These are phyloP conservation scores for Gnomoniopsis smithogilvyi DNA, from an alignment of 2,329 filamentous ascomycete genomes.

Conservation along the genomic window DNA sequence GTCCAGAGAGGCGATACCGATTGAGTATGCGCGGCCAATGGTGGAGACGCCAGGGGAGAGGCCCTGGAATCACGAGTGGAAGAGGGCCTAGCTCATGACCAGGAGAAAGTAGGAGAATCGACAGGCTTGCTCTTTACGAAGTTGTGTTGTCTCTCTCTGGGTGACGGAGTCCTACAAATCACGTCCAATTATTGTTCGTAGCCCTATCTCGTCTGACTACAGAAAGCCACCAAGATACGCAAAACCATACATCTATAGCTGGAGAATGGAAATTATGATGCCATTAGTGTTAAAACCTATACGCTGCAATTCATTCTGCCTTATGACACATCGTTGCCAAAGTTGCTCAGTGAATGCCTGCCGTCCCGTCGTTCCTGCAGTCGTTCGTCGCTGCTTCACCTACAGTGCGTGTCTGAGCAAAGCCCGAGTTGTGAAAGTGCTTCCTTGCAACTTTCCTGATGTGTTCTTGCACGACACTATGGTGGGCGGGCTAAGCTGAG, in stretches of 20 bases:
- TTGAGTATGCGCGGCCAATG: constrained; percentile 85
- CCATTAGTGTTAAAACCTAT: constrained; percentile 18
- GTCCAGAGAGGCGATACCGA: constrained; percentile 69
- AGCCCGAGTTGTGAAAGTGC: neutral
- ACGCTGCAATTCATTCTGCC: constrained; percentile 18
- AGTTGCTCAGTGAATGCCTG: constrained; percentile 5
- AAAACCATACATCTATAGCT: neutral
- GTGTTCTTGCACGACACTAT: constrained; percentile 3
- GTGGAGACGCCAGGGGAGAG: constrained; percentile 75
- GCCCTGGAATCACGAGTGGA: constrained; percentile 96
- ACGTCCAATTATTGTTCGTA: neutral
- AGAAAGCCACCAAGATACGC: too few species aligned
- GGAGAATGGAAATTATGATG: constrained; percentile 18
- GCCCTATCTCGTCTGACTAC: too few species aligned
- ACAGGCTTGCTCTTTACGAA: neutral
- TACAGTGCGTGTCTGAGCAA: neutral
- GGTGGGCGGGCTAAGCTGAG: neutral
- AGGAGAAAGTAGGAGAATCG: too few species aligned
- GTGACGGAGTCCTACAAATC: neutral
- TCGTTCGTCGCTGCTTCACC: neutral
- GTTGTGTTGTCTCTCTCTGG: neutral
- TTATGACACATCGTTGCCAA: constrained; percentile 4
- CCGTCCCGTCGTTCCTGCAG: neutral
- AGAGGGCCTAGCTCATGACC: constrained; percentile 42
- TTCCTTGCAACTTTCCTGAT: neutral